Evolutionary conservation across 306 rosid species (phyloP), one percentile per base, ranked within the genome.

Genomic region (Fragaria ananassa): DNA sequence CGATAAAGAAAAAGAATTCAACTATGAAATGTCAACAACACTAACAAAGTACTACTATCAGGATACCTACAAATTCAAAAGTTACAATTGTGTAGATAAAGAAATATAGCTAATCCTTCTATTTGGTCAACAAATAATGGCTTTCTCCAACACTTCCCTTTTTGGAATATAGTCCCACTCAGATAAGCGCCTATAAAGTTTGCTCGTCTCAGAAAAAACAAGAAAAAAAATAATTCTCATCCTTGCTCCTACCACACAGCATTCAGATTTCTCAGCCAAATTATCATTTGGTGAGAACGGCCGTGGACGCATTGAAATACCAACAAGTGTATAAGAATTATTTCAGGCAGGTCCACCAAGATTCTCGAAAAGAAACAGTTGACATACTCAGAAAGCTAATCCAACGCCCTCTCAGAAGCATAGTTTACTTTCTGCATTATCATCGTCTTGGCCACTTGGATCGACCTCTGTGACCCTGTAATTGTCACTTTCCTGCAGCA

Each of bases 381-480:
- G 79, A 56, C 65, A 83, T 69, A 73, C 70, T 68, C 21, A 60
- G 81, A 74, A 76, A 56, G 69, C 80, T 87, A 87, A 35, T 82
- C 93, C 49, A 80, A 53, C 68, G 79, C 92, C 87, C 96, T 91
- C 82, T 96, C 99, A 6, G 93, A 81, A 68, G 98, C 98, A 86
- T 91, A 87, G 68, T 91, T 74, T 76, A 93, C 99, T 87, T 96
- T 96, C 88, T 96, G 98, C 91, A 89, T 37, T 83, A 96, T 93
- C 98, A 96, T 92, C 46, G 90, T 68, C 81, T 96, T 98, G 4
- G 99, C 99, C 0, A 91, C 68, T 31, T 86, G 92, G 25, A 96
- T 91, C 21, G 99, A 88, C 83, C 99, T 89, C 87, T 96, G 99
- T 21, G 99, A 86, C 58, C 99, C 99, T 8, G 94, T 92, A 78